Evolutionary conservation across 2,329 filamentous ascomycete species (phyloP).

Genomic region (Scedosporium minutisporum): DNA sequence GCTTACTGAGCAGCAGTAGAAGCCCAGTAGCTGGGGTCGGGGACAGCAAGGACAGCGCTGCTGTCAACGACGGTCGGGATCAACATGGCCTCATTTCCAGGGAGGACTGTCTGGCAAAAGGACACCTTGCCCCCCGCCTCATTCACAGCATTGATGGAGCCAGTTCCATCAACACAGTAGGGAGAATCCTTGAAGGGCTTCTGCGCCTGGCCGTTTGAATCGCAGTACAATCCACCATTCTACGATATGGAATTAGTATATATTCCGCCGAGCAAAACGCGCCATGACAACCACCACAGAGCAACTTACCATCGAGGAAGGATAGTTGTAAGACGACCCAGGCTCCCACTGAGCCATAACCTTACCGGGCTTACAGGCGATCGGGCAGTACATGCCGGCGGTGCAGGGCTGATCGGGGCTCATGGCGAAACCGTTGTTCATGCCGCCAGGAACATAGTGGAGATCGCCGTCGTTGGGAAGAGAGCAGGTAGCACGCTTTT

Average conservation of each 20-base stretch:
- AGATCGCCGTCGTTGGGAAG: conserved; percentile 60
- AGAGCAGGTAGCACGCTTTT: conserved; percentile 49
- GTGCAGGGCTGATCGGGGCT: conserved; percentile 63
- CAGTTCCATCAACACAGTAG: conserved; percentile 62
- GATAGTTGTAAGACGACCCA: conserved; percentile 57
- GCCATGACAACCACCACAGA: conserved; percentile 8
- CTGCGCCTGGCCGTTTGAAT: conserved; percentile 51
- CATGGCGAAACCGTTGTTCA: conserved; percentile 72
- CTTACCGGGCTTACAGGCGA: conserved; percentile 66
- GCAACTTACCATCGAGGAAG: conserved; percentile 54
- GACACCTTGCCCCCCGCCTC: conserved; percentile 52
- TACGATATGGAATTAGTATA: conserved; percentile 9
- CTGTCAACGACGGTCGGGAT: conserved; percentile 62
- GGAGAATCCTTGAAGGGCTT: conserved; percentile 60
- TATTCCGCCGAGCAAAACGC: conserved; percentile 2
- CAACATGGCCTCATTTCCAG: conserved; percentile 73
- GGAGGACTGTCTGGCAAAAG: conserved; percentile 71
- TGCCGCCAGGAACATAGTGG: conserved; percentile 49
- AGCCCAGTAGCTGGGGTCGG: conserved; percentile 60
- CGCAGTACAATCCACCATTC: conserved; percentile 66
- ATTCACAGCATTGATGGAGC: conserved; percentile 56
- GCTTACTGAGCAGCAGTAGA: conserved; percentile 65
- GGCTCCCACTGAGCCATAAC: conserved; percentile 75
- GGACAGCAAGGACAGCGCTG: conserved; percentile 53
- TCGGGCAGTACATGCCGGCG: conserved; percentile 62